Percentiles rank a stretch among this genome's conserved stretches.
Evolutionary conservation across 2,329 filamentous ascomycete genomes (phyloP).

Genomic region (Penicillium sp.): DNA sequence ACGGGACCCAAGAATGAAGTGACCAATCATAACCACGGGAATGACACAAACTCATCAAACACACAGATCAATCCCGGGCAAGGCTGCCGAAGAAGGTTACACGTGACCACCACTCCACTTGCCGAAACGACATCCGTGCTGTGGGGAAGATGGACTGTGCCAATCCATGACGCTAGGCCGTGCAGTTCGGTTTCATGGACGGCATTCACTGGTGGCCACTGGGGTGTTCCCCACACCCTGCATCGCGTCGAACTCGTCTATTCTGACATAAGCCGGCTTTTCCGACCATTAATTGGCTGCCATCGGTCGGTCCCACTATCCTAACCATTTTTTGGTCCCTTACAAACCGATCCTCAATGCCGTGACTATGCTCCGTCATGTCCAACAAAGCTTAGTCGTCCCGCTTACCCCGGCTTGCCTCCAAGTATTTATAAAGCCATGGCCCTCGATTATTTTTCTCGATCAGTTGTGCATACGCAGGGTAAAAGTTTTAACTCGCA

Average conservation of each 20-base stretch:
- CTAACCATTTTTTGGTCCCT: constrained; percentile 14
- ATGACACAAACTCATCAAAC: neutral
- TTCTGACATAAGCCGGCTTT: neutral
- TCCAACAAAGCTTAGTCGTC: constrained; percentile 3
- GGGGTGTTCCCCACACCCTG: constrained; percentile 12
- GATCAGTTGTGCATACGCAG: constrained; percentile 7
- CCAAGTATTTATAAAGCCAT: constrained; percentile 30
- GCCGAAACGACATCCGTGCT: constrained; percentile 29
- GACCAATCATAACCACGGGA: neutral
- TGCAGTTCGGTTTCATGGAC: constrained; percentile 25
- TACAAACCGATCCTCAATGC: constrained; percentile 37
- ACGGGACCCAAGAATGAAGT: neutral
- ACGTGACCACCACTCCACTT: constrained; percentile 29
- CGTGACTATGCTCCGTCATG: constrained; percentile 32
- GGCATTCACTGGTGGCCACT: constrained; percentile 22
- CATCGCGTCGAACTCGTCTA: neutral
- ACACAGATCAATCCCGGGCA: constrained; percentile 22
- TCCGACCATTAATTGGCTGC: neutral
- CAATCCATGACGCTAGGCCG: constrained; percentile 5
- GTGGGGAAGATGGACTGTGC: neutral
- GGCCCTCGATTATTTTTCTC: constrained; percentile 13
- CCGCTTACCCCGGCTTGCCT: constrained; percentile 20
- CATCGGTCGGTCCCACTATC: constrained; percentile 12
- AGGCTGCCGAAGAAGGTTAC: constrained; percentile 6
- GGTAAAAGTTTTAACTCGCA: neutral